These are phyloP conservation scores for Yamadazyma triangularis DNA, from an alignment of 1,139 yeast species.

Conservation along the genomic window DNA sequence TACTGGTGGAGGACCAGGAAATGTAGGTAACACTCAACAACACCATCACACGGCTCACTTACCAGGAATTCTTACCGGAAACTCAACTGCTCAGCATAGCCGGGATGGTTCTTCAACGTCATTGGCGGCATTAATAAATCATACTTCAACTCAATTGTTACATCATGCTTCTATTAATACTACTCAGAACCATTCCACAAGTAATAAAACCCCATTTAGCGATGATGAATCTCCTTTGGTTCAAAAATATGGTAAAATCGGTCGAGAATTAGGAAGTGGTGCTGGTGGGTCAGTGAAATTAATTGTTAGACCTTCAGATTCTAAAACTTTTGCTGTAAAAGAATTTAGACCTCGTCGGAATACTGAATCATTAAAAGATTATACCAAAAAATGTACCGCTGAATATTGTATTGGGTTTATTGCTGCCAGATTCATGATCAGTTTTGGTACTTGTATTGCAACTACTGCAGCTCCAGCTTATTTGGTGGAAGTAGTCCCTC, in stretches of 20 bases:
- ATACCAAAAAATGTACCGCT: conserved; percentile 92
- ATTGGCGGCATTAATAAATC: conserved; percentile 41
- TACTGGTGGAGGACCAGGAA: not conserved
- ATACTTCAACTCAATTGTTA: conserved; percentile 40
- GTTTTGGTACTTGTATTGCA: too few relatives aligned
- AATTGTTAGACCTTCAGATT: conserved; percentile 75
- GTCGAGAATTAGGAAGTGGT: conserved; percentile 90
- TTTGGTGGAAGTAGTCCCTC: too few relatives aligned
- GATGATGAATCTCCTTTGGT: conserved; percentile 63
- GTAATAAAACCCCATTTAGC: conserved; percentile 38
- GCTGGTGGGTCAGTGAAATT: conserved; percentile 97
- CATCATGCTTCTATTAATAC: conserved; percentile 32
- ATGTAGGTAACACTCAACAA: conserved; percentile 1
- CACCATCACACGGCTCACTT: conserved; percentile 1
- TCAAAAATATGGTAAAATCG: conserved; percentile 84
- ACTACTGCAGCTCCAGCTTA: too few relatives aligned
- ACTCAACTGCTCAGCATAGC: conserved; percentile 13
- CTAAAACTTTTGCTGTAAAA: conserved; percentile 89
- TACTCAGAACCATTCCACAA: conserved; percentile 7
- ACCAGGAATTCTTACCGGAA: conserved; percentile 2
- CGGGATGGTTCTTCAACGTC: conserved; percentile 39
- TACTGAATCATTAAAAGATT: conserved; percentile 83
- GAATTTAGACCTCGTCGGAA: conserved; percentile 86
- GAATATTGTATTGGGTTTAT: too few relatives aligned
- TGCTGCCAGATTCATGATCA: too few relatives aligned